Evolutionary conservation across 306 rosid genomes (phyloP), one percentile per base, ranked within the genome.

Genomic region (Lathyrus sativus): DNA sequence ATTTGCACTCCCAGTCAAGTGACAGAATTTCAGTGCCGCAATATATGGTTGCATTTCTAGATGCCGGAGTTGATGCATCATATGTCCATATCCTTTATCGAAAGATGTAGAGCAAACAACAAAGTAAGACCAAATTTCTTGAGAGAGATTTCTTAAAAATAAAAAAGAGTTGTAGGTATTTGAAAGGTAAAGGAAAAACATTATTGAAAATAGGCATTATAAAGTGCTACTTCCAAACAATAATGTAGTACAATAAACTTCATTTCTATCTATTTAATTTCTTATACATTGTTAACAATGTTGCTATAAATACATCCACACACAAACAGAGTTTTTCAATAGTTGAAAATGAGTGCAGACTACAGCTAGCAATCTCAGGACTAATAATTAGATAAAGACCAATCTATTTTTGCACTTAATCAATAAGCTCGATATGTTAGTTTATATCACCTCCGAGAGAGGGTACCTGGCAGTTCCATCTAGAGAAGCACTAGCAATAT

Each of bases 1-100:
- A 92, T 87, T 92, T 92, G 79, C 96, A 90, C 70, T 92, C 98
- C 98, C 96, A 92, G 71, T 92, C 98, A 70, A 92, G 92, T 4
- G 96, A 90, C 86, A 88, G 65, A 18, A 90, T 85, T 80, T 92
- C 95, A 31, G 98, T 81, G 70, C 96, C 98, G 73, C 98, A 90
- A 75, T 90, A 92, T 54, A 92, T 92, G 65, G 98, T 92, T 69
- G 98, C 98, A 79, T 92, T 92, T 85, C 98, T 90, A 38, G 96
- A 89, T 43, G 84, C 88, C 9, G 98, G 84, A 67, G 96, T 86
- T 75, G 96, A 86, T 33, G 95, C 76, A 76, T 92, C 98, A 54
- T 90, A 92, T 4, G 96, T 86, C 98, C 98, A 92, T 80, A 92
- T 90, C 89, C 98, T 92, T 71, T 71, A 65, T 78, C 57, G 35